Percentiles rank a stretch among this genome's conserved stretches.
These are phyloP conservation scores for Phyllosticta ampelicida DNA, from an alignment of 2,329 filamentous ascomycete species.

Conservation along the genomic window DNA sequence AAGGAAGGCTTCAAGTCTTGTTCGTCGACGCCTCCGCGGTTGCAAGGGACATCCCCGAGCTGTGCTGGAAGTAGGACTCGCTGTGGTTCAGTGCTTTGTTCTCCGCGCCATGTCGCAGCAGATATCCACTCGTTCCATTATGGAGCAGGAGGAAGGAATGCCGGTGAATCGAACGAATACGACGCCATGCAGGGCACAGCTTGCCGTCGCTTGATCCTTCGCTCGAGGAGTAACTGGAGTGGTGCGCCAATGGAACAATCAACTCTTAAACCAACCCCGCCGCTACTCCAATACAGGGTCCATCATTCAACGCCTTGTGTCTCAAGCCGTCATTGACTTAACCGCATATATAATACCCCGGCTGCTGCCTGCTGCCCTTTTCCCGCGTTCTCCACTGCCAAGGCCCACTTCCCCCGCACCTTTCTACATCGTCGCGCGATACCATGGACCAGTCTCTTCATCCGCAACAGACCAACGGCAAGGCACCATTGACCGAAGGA, in stretches of 20 bases:
- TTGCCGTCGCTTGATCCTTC: not conserved
- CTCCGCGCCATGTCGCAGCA: not conserved
- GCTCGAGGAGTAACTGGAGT: not conserved
- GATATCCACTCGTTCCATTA: not conserved
- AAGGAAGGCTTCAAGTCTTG: not conserved
- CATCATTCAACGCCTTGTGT: not conserved
- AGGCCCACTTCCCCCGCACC: not conserved
- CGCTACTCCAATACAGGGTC: not conserved
- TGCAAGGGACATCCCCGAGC: not conserved
- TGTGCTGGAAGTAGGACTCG: not conserved
- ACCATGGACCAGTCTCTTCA: constrained; percentile 1
- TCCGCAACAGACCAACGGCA: constrained; percentile 5
- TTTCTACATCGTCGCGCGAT: not conserved
- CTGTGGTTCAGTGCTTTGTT: not conserved
- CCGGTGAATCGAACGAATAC: not conserved
- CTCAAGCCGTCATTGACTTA: not conserved
- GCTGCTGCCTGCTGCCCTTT: not conserved
- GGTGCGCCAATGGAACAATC: not conserved
- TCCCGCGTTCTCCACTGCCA: not conserved
- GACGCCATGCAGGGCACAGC: not conserved
- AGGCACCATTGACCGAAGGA: constrained; percentile 6
- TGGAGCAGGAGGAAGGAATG: not conserved
- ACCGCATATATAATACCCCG: not conserved
- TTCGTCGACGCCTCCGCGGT: not conserved
- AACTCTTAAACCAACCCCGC: not conserved